Base-by-base conservation (phyloP, 2,329 filamentous ascomycete genomes). In the Alternaria novae-zelandiae region DNA sequence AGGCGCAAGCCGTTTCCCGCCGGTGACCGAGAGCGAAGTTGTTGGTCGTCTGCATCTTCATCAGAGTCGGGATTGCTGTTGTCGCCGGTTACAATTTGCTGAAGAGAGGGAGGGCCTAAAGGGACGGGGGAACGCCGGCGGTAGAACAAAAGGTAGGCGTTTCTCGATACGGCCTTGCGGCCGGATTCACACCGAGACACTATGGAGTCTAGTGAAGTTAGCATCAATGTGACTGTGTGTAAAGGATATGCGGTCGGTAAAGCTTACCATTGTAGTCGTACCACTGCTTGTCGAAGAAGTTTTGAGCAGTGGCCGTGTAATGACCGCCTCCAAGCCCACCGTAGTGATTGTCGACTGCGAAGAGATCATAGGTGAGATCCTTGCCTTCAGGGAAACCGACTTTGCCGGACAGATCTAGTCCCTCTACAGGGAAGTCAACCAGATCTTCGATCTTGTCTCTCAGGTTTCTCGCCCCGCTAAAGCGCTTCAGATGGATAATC, bases 101-200 rank as follows among this genome's bases (percentile, higher is more conserved):
- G 87, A 64, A 97, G 90, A 55, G 87, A 87, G 47, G 90, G 86
- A 25, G 94, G 94, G 61, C 96, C 96, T 69, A 99, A 88, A 66
- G 93, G 91, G 65, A 81, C 82, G 8, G 87, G 85, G 6, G 93
- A 93, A 67, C 93, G 91, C 61, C 96, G 91, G 44, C 96, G 92
- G 82, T 99, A 99, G 84, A 99, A 99, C 32, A 99, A 86, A 11
- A 99, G 86, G 80, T 99, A 99, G 0, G 96, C 96, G 20, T 91
- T 90, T 15, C 87, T 82, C 5, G 92, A 91, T 6, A 97, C 87
- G 9, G 93, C 87, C 26, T 83, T 84, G 32, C 86, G 80, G 0
- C 89, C 84, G 63, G 92, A 87, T 26, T 83, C 85, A 7, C 87
- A 84, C 69, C 85, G 86, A 32, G 85, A 87, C 17, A 94, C 92